Conservation (phyloP, 2,329 filamentous ascomycete genomes). For the Ascosphaera pollenicola region DNA sequence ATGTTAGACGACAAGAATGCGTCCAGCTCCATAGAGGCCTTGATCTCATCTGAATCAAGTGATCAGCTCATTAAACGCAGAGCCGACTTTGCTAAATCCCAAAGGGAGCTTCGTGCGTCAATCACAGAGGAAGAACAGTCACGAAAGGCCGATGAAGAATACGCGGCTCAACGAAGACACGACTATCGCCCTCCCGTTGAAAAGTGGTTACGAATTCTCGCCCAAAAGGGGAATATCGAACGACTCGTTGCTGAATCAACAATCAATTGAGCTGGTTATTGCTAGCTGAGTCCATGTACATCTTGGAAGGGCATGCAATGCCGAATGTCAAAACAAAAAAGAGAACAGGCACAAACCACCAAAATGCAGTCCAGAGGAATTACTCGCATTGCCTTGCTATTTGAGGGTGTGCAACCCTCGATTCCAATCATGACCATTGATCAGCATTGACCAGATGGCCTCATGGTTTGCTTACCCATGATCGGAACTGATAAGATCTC, state of each 20-base stretch:
- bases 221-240: slow-evolving; percentile 38
- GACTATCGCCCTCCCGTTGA: slow-evolving; percentile 52
- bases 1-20: slow-evolving; percentile 14
- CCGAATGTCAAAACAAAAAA: too few relatives aligned
- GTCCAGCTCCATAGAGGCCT: slow-evolving; percentile 7
- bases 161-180: slow-evolving; percentile 22
- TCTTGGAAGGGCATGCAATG: too few relatives aligned
- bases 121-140: slow-evolving; percentile 20
- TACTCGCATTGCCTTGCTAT: too few relatives aligned
- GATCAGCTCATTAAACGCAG: slow-evolving; percentile 13
- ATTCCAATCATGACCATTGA: too few relatives aligned
- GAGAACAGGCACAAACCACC: too few relatives aligned
- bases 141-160: slow-evolving; percentile 17
- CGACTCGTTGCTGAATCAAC: slow-evolving; percentile 6
- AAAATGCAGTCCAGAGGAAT: too few relatives aligned
- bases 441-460: too few relatives aligned
- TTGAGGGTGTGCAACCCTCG: too few relatives aligned
- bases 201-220: slow-evolving; percentile 45
- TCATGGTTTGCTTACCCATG: too few relatives aligned
- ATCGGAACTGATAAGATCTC: too few relatives aligned
- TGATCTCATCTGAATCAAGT: slow-evolving; percentile 9
- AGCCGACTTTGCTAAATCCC: slow-evolving; percentile 11
- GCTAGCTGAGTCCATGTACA: too few relatives aligned
- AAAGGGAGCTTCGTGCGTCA: slow-evolving; percentile 13
- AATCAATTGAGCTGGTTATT: too few relatives aligned